Conservation (phyloP, 331 rosid genomes). For the Malus hybrid region DNA sequence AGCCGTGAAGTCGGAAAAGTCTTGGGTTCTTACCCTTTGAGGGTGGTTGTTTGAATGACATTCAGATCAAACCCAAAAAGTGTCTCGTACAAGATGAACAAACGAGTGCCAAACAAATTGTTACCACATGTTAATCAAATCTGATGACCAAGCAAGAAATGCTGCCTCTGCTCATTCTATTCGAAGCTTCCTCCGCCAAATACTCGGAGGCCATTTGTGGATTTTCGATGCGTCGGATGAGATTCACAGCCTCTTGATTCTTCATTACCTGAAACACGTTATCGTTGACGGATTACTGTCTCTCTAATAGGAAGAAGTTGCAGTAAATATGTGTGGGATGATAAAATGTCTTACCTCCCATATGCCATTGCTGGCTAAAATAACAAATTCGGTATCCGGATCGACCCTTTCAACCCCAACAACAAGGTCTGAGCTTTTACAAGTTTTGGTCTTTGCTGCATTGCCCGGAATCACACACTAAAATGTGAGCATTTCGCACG, state of each 20-base stretch:
- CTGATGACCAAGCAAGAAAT: conserved; percentile 82
- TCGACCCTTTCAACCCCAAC: conserved; percentile 43
- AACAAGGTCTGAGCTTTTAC: conserved; percentile 44
- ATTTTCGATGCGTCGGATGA: conserved; percentile 60
- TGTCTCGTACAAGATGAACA: background rate
- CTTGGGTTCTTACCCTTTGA: background rate
- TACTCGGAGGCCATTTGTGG: conserved; percentile 73
- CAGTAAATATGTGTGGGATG: background rate
- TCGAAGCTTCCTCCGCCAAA: conserved; percentile 68
- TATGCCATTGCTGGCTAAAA: conserved; percentile 70
- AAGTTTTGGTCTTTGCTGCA: conserved; percentile 7
- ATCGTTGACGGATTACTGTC: background rate
- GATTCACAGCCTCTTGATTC: conserved; percentile 81
- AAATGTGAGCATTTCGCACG: conserved; percentile 1
- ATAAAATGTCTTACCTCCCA: conserved; percentile 58
- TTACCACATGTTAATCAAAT: conserved; percentile 34
- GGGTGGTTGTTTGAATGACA: background rate
- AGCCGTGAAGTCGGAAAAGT: too few species aligned
- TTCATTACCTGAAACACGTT: conserved; percentile 57
- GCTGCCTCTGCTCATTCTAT: conserved; percentile 67
- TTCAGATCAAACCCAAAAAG: background rate
- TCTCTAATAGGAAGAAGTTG: background rate
- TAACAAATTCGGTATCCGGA: conserved; percentile 49
- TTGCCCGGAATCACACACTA: conserved; percentile 16
- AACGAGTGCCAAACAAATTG: background rate